Conservation (phyloP, 2,329 filamentous ascomycete genomes). For the Xylaria arbuscula region DNA sequence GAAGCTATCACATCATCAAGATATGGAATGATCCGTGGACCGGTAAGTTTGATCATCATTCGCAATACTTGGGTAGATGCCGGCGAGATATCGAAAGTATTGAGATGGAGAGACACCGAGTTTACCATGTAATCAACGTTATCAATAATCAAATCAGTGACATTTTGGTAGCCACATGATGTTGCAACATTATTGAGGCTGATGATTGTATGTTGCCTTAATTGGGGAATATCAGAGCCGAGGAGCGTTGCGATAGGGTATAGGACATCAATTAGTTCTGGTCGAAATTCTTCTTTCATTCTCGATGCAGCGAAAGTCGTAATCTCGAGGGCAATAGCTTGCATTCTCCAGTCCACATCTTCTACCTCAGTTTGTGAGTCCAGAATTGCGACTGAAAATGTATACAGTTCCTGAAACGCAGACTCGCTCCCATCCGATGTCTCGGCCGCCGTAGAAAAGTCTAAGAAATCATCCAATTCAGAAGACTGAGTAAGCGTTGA, state of each 20-base stretch:
- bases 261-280: conserved; percentile 88
- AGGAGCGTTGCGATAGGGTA: conserved; percentile 93
- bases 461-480: conserved; percentile 74
- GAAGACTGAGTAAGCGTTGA: conserved; percentile 62
- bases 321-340: conserved; percentile 83
- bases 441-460: conserved; percentile 58
- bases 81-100: conserved; percentile 91
- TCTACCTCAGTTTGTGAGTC: conserved; percentile 63
- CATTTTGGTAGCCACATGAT: conserved; percentile 78
- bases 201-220: conserved; percentile 85
- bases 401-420: conserved; percentile 73
- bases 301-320: conserved; percentile 79
- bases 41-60: conserved; percentile 94
- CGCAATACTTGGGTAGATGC: conserved; percentile 89
- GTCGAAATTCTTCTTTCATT: conserved; percentile 75
- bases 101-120: conserved; percentile 86
- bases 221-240: conserved; percentile 72
- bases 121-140: conserved; percentile 99
- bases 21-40: conserved; percentile 83
- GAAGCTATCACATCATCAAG: conserved; percentile 91
- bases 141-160: conserved; percentile 81
- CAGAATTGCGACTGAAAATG: conserved; percentile 72
- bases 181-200: conserved; percentile 83
- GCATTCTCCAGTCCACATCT: conserved; percentile 74
- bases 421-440: conserved; percentile 57